A percentile compares a stretch with the other conserved stretches of the same genome.
These are phyloP conservation scores for Musa acuminata DNA, from an alignment of 176 grass and related monocot species.

Conservation along the genomic window DNA sequence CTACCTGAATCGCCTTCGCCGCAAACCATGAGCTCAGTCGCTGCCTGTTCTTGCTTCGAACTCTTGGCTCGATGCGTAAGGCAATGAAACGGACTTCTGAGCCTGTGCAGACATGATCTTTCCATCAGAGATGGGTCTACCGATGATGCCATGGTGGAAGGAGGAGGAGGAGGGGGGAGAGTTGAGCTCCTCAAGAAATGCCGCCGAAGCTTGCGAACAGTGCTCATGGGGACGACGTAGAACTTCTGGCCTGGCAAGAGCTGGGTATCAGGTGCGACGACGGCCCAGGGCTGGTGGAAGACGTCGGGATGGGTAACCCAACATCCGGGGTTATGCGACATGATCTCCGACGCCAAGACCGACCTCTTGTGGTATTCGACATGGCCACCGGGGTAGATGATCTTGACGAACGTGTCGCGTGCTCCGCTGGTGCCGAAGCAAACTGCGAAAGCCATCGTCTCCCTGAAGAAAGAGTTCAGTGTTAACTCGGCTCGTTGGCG, in stretches of 20 bases:
- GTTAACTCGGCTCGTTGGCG: not conserved
- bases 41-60: not conserved
- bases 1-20: not conserved
- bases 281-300: constrained; percentile 11
- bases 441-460: not conserved
- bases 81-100: not conserved
- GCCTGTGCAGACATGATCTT: not conserved
- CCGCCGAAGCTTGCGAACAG: not conserved
- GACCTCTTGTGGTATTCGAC: constrained; percentile 1
- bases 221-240: constrained; percentile 15
- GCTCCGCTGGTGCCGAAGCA: not conserved
- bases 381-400: constrained; percentile 5
- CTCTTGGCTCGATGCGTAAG: not conserved
- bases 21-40: not conserved
- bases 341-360: constrained; percentile 4
- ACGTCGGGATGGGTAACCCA: constrained; percentile 9
- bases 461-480: no score
- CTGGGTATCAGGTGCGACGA: not conserved
- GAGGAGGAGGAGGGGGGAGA: not conserved
- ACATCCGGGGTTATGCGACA: not conserved
- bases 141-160: not conserved
- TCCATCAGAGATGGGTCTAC: not conserved
- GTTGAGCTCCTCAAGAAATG: not conserved
- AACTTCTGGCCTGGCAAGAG: constrained; percentile 5
- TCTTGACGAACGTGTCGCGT: not conserved